These are phyloP conservation scores for Arabis alpina DNA, from an alignment of 345 rosid species.

Conservation along the genomic window DNA sequence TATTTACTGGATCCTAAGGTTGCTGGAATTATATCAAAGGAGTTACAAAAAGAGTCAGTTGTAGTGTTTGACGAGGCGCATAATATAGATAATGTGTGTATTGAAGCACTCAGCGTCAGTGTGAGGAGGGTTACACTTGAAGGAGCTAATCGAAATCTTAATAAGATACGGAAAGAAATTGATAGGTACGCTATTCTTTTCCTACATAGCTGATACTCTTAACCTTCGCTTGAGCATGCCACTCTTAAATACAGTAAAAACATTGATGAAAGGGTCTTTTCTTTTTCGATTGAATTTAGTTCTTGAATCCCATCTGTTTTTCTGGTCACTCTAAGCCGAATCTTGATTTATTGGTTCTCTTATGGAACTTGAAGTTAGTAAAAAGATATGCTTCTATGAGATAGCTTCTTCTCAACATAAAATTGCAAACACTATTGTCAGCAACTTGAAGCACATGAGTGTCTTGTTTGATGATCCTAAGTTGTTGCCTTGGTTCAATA, in stretches of 20 bases:
- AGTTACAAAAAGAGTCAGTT: constrained; percentile 92
- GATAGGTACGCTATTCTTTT: constrained; percentile 60
- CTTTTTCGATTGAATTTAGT: not conserved
- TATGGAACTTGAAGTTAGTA: not conserved
- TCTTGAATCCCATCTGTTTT: constrained; percentile 1
- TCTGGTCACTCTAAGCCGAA: not conserved
- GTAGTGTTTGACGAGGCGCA: constrained; percentile 98
- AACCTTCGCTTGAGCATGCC: not conserved
- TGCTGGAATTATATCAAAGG: constrained; percentile 96
- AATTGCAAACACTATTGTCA: not conserved
- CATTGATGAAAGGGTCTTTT: not conserved
- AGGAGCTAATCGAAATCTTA: constrained; percentile 89
- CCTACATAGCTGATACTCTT: constrained; percentile 10
- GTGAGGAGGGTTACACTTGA: constrained; percentile 93
- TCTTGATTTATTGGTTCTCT: not conserved
- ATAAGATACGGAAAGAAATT: constrained; percentile 74
- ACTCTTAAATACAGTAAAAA: constrained; percentile 17
- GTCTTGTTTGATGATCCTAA: constrained; percentile 11
- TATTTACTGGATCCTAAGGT: constrained; percentile 98
- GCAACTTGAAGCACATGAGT: constrained; percentile 21
- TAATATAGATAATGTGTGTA: constrained; percentile 95
- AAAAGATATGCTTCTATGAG: not conserved
- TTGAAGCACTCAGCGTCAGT: constrained; percentile 95
- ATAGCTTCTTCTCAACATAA: not conserved
- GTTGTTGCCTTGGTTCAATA: constrained; percentile 16